Evolutionary conservation across 768 basidiomycete species (phyloP), one percentile per base, ranked within the genome.

Genomic region (Pleurotus pulmonarius): DNA sequence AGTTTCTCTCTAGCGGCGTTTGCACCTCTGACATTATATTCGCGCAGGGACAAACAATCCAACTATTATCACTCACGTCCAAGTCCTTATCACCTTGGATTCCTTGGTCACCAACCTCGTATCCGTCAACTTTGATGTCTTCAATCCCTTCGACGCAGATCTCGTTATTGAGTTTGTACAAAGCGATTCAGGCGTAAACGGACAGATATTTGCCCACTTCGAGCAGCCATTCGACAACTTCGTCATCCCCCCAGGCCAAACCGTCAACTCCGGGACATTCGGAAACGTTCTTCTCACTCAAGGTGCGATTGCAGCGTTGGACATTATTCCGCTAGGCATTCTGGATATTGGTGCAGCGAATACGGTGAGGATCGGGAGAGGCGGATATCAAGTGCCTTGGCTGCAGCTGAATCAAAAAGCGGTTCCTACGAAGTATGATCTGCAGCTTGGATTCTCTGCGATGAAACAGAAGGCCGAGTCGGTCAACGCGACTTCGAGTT

Each of bases 301-400:
- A 65, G 87, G 87, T 8, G 81, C 79, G 0, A n/a, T 80, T 16
- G 71, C 65, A 1, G 82, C 86, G 3, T 73, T 90, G 3, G 73
- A 59, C 4, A 86, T 89, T 58, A 79, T 88, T 43, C 78, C 83
- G 0, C 65, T 79, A 13, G 79, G 74, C 8, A 63, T 70, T 37
- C 70, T 88, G 55, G 87, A 90, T 58, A 69, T 88, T 18, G 69
- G 69, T 34, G 70, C 81, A 2, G 79, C 74, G 11, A 67, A 72
- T 20, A 86, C 85, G 1, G 66, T 75, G 16, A 67, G 70, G 44
- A 70, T 83, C 9, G 84, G 79, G 3, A 61, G 70, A 12, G 76
- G 77, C 16, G 85, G 86, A 15, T 89, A 89, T 61, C 71, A 73
- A 57, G 66, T 88, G 43, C 87, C 87, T 9, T 88, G 85, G 85